phyloP scores from a whole-genome alignment of 495 filamentous ascomycete genomes.

The Aspergillus heteromorphus region DNA sequence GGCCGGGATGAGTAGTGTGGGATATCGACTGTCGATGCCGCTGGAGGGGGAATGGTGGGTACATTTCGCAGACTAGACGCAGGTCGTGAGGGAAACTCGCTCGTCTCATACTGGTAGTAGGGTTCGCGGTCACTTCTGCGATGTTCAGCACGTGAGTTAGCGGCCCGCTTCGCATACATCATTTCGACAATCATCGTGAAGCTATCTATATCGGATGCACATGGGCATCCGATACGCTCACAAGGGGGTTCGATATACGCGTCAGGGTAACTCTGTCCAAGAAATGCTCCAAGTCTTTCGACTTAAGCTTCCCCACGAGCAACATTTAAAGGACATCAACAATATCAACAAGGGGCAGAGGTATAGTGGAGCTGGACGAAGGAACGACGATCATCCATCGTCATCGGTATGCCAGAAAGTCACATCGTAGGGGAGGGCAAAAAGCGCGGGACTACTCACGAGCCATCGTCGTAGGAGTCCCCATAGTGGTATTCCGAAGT shows the following conservation, averaged over 20 bases:
- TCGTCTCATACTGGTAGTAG: slow-evolving; percentile 30
- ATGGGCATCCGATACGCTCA: not conserved
- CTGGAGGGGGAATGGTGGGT: slow-evolving; percentile 52
- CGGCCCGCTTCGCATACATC: slow-evolving; percentile 5
- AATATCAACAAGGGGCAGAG: not conserved
- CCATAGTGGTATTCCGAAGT: slow-evolving; percentile 16
- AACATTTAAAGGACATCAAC: not conserved
- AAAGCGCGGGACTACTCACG: slow-evolving; percentile 9
- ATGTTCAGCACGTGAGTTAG: slow-evolving; percentile 21
- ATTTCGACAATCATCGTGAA: not conserved
- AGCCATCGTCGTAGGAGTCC: slow-evolving; percentile 16
- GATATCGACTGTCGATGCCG: slow-evolving; percentile 36
- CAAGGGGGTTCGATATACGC: not conserved
- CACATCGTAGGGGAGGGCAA: not conserved
- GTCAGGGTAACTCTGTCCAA: not conserved
- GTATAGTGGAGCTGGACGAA: not conserved
- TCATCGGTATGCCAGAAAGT: slow-evolving; percentile 11
- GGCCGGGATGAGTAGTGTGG: slow-evolving; percentile 47
- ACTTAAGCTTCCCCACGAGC: not conserved
- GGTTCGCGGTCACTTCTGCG: slow-evolving; percentile 23
- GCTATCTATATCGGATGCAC: not conserved
- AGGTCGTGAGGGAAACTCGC: slow-evolving; percentile 41
- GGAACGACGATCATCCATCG: not conserved
- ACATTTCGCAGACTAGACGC: slow-evolving; percentile 50
- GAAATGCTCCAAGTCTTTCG: not conserved